A percentile compares a stretch with the other conserved stretches of the same genome.
phyloP scores from a whole-genome alignment of 805 yeast genomes.

The Metschnikowia aberdeeniae region DNA sequence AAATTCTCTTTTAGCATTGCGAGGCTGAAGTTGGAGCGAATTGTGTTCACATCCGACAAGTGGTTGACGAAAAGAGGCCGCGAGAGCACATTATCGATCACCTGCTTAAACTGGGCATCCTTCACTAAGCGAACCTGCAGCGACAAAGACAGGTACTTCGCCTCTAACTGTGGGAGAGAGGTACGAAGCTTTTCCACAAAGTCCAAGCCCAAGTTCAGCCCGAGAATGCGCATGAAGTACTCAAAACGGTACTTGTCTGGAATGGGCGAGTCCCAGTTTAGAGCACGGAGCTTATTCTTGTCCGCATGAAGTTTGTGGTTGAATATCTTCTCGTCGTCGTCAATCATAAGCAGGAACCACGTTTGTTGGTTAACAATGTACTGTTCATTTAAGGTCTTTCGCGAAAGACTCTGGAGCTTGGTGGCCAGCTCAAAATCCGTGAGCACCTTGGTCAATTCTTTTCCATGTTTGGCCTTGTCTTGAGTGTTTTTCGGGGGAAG shows the following conservation, averaged over 20 bases:
- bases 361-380: conserved; percentile 22
- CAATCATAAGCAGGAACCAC: conserved; percentile 25
- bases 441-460: conserved; percentile 47
- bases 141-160: conserved; percentile 24
- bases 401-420: conserved; percentile 20
- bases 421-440: conserved; percentile 33
- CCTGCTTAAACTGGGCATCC: conserved; percentile 30
- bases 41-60: conserved; percentile 9
- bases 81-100: conserved; percentile 21
- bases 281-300: conserved; percentile 27
- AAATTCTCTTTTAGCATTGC: conserved; percentile 22
- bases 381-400: conserved; percentile 19
- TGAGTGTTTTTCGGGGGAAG: conserved; percentile 58
- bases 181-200: conserved; percentile 17
- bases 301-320: conserved; percentile 24
- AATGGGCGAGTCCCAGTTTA: conserved; percentile 37
- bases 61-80: conserved; percentile 31
- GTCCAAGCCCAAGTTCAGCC: conserved; percentile 15
- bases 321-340: conserved; percentile 21
- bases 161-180: conserved; percentile 19
- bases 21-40: conserved; percentile 3
- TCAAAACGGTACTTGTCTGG: conserved; percentile 25
- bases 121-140: conserved; percentile 27
- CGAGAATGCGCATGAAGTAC: conserved; percentile 26
- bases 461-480: conserved; percentile 55